These are phyloP conservation scores for Phytophthora capsici DNA, from an alignment of 352 stramenopile genomes.

Conservation along the genomic window DNA sequence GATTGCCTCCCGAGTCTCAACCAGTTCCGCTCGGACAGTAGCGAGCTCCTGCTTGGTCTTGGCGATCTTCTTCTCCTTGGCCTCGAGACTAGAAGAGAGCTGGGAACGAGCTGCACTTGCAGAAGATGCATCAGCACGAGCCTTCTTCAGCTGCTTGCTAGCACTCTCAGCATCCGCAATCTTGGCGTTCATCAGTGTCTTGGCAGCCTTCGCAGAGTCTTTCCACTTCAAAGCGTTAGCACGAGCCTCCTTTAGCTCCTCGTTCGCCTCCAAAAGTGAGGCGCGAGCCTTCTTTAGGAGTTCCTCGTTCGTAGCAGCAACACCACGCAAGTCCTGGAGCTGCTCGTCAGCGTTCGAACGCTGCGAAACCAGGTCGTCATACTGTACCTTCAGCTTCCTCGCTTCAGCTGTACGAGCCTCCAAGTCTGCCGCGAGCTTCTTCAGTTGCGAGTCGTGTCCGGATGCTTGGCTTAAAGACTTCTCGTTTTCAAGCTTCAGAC, in stretches of 20 bases:
- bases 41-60: slow-evolving; percentile 67
- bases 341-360: slow-evolving; percentile 40
- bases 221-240: slow-evolving; percentile 78
- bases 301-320: slow-evolving; percentile 58
- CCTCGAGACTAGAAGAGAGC: slow-evolving; percentile 59
- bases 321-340: slow-evolving; percentile 49
- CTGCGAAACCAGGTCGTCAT: slow-evolving; percentile 40
- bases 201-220: slow-evolving; percentile 64
- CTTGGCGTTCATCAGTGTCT: slow-evolving; percentile 70
- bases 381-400: slow-evolving; percentile 40
- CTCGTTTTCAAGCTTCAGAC: slow-evolving; percentile 48
- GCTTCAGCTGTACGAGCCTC: slow-evolving; percentile 41
- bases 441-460: slow-evolving; percentile 35
- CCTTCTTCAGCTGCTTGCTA: slow-evolving; percentile 67
- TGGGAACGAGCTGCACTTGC: slow-evolving; percentile 57
- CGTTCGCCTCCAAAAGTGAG: slow-evolving; percentile 71
- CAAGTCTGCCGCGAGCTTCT: slow-evolving; percentile 47
- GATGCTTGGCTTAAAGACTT: slow-evolving; percentile 41
- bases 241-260: slow-evolving; percentile 80
- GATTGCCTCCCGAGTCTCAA: slow-evolving; percentile 25
- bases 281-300: slow-evolving; percentile 76
- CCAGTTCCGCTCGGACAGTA: slow-evolving; percentile 51
- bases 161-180: slow-evolving; percentile 67
- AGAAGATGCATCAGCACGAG: slow-evolving; percentile 50
- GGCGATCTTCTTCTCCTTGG: slow-evolving; percentile 74